phyloP scores from a whole-genome alignment of 768 basidiomycete genomes.

The Leccinum incarnatum region DNA sequence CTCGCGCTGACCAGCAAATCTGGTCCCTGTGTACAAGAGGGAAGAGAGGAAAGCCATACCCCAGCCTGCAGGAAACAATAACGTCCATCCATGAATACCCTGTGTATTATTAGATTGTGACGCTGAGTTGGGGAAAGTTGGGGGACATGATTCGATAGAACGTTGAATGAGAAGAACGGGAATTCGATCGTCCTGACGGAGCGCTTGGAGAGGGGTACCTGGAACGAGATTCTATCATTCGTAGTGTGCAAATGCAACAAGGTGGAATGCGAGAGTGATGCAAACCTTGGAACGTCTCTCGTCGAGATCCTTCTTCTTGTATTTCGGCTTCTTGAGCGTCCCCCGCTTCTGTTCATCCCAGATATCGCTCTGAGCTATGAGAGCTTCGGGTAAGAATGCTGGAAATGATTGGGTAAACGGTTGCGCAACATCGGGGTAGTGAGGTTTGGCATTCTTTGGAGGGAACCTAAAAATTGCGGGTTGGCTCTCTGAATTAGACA shows the following conservation, averaged over 20 bases:
- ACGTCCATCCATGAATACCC: slow-evolving; percentile 80
- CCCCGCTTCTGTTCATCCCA: slow-evolving; percentile 66
- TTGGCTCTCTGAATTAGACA: background rate
- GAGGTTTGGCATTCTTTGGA: slow-evolving; percentile 65
- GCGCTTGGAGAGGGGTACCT: slow-evolving; percentile 64
- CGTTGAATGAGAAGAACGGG: slow-evolving; percentile 83
- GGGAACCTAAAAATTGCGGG: slow-evolving; percentile 59
- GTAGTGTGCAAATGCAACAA: background rate
- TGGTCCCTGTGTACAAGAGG: slow-evolving; percentile 77
- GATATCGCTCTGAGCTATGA: slow-evolving; percentile 63
- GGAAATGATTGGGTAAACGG: slow-evolving; percentile 28
- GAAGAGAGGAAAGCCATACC: slow-evolving; percentile 86
- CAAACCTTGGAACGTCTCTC: slow-evolving; percentile 70
- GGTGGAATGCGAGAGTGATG: background rate
- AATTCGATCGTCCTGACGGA: slow-evolving; percentile 76
- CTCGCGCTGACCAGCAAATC: slow-evolving; percentile 84
- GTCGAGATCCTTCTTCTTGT: slow-evolving; percentile 84
- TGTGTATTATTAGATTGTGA: slow-evolving; percentile 30
- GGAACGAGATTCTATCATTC: slow-evolving; percentile 67
- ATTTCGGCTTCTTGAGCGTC: slow-evolving; percentile 57
- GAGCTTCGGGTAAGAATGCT: slow-evolving; percentile 48
- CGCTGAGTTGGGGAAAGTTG: slow-evolving; percentile 14
- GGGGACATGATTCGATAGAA: slow-evolving; percentile 47
- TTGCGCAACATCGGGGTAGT: slow-evolving; percentile 24
- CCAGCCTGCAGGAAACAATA: slow-evolving; percentile 84